Percentiles rank a stretch among this genome's conserved stretches.
phyloP scores from a whole-genome alignment of 2,329 filamentous ascomycete genomes.

The Pyrenophora seminiperda region DNA sequence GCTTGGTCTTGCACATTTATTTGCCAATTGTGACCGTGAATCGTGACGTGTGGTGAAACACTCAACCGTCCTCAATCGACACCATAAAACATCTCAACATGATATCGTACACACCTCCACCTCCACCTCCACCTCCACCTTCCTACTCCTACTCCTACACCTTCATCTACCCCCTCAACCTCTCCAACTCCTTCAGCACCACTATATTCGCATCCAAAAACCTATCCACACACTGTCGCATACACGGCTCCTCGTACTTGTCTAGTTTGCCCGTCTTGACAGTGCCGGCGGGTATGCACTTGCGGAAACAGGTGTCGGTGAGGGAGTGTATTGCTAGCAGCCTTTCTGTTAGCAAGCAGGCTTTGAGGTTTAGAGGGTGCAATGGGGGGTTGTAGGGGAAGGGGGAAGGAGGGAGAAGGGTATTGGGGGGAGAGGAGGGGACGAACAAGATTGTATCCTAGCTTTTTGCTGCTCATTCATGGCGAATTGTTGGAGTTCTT shows the following conservation, averaged over 20 bases:
- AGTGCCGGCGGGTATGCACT: slow-evolving; percentile 77
- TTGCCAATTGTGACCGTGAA: neutral
- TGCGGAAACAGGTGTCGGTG: slow-evolving; percentile 88
- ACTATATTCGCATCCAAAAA: slow-evolving; percentile 88
- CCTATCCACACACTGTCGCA: slow-evolving; percentile 90
- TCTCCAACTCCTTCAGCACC: slow-evolving; percentile 84
- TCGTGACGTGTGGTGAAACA: neutral
- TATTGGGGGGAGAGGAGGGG: neutral
- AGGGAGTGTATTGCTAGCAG: slow-evolving; percentile 64
- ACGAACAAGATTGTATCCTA: slow-evolving; percentile 61
- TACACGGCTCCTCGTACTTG: slow-evolving; percentile 77
- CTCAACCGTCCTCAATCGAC: too few relatives aligned
- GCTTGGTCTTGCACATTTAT: slow-evolving; percentile 10
- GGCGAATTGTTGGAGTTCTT: slow-evolving; percentile 85
- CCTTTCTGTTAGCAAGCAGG: neutral
- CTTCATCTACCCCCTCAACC: slow-evolving; percentile 48
- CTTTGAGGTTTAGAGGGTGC: neutral
- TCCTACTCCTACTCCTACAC: neutral
- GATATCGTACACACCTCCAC: slow-evolving; percentile 16
- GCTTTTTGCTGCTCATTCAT: slow-evolving; percentile 84
- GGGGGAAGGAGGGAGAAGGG: neutral
- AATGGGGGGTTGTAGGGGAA: neutral
- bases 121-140: neutral
- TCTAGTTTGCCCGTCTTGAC: slow-evolving; percentile 77
- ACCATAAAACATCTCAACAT: neutral